Percentiles rank a stretch among this genome's conserved stretches.
Conservation (phyloP, 78 protist species). For the Cavenderia fasciculata region DNA sequence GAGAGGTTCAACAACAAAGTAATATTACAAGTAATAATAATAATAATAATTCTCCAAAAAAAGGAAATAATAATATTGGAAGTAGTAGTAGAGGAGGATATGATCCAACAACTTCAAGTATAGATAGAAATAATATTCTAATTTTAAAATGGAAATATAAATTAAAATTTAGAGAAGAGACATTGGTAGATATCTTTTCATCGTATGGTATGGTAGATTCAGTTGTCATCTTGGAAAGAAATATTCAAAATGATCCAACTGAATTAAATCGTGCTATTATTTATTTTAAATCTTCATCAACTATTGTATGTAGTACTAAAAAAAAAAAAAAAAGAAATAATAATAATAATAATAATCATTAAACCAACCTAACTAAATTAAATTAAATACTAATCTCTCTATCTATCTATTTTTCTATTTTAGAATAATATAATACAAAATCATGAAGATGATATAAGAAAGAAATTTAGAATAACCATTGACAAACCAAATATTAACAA, state of each 20-base stretch:
- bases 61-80: neutral
- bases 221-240: neutral
- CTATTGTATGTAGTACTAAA: no score
- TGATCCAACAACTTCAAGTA: no score
- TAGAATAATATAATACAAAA: no score
- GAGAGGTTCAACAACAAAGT: neutral
- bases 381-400: no score
- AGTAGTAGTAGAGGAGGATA: neutral
- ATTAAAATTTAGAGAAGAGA: constrained; percentile 15
- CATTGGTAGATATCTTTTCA: constrained; percentile 1
- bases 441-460: no score
- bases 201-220: constrained; percentile 29
- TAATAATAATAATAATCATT: no score
- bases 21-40: neutral
- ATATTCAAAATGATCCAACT: neutral
- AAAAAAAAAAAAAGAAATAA: no score
- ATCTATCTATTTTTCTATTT: no score
- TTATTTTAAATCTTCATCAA: neutral
- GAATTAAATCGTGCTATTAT: neutral
- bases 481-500: no score
- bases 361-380: no score
- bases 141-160: constrained; percentile 25
- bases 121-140: neutral
- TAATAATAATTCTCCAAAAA: neutral
- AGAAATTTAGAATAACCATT: no score